phyloP scores from a whole-genome alignment of 78 protist species.

The Chrysochromulina tobinii region DNA sequence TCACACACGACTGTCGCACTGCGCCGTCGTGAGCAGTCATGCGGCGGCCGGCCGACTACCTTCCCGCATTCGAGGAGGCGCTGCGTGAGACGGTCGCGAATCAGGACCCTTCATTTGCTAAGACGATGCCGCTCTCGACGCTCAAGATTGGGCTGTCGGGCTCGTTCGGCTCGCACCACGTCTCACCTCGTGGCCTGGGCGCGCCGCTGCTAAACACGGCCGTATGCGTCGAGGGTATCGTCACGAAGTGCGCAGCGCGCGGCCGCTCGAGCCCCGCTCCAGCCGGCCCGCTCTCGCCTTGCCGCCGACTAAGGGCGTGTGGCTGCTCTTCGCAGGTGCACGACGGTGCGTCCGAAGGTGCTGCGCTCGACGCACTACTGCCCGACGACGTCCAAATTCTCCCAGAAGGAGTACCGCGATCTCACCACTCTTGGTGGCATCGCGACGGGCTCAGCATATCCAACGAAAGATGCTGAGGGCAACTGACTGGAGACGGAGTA shows the following conservation, averaged over 20 bases:
- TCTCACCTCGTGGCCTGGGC: slow-evolving; percentile 92
- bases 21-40: neutral
- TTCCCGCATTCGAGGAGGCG: slow-evolving; percentile 61
- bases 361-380: slow-evolving; percentile 91
- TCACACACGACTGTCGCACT: neutral
- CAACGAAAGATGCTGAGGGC: slow-evolving; percentile 54
- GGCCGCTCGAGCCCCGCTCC: too few relatives aligned
- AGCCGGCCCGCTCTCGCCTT: too few relatives aligned
- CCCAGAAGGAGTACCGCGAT: slow-evolving; percentile 55
- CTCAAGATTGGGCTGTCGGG: slow-evolving; percentile 88
- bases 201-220: slow-evolving; percentile 71
- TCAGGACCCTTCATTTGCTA: neutral
- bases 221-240: slow-evolving; percentile 96
- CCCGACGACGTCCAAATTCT: slow-evolving; percentile 59
- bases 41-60: slow-evolving; percentile 12
- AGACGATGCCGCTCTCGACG: too few relatives aligned
- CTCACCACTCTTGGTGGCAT: slow-evolving; percentile 43
- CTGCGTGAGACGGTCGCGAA: slow-evolving; percentile 6
- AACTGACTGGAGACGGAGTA: slow-evolving; percentile 92
- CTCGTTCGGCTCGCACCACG: slow-evolving; percentile 43
- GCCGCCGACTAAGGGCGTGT: too few relatives aligned
- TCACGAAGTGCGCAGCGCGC: slow-evolving; percentile 78
- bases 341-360: slow-evolving; percentile 69
- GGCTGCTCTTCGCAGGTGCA: neutral
- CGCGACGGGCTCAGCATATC: slow-evolving; percentile 58